phyloP scores from a whole-genome alignment of 495 filamentous ascomycete genomes.

The Neurospora terricola region DNA sequence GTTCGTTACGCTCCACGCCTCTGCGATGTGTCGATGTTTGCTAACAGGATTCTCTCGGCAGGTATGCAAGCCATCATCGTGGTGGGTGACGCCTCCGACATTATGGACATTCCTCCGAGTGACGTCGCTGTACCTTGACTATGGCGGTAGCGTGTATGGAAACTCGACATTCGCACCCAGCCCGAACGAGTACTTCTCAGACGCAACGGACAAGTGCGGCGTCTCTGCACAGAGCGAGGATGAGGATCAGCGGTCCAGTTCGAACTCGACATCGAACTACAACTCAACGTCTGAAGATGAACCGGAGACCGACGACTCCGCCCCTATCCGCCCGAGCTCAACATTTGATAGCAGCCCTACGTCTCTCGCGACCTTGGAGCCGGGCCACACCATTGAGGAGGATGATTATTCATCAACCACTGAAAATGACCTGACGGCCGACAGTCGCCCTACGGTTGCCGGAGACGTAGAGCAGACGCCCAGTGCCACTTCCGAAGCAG shows the following conservation, averaged over 20 bases:
- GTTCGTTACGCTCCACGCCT: neutral
- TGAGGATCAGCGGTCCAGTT: neutral
- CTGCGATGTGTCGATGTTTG: neutral
- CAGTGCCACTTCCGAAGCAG: too few relatives aligned
- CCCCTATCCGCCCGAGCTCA: neutral
- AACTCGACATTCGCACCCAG: slow-evolving; percentile 31
- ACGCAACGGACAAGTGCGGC: slow-evolving; percentile 9
- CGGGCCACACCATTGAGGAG: neutral
- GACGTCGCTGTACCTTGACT: slow-evolving; percentile 36
- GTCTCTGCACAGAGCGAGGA: neutral
- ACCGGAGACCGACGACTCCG: neutral
- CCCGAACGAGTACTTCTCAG: slow-evolving; percentile 15
- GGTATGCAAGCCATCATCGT: slow-evolving; percentile 45
- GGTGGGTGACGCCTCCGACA: slow-evolving; percentile 36
- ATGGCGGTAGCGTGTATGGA: slow-evolving; percentile 42
- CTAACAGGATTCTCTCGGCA: slow-evolving; percentile 5
- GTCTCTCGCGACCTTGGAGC: neutral
- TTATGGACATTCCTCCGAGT: slow-evolving; percentile 20
- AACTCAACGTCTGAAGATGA: neutral
- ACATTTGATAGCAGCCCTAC: neutral
- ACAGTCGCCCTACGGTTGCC: neutral
- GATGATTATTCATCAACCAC: neutral
- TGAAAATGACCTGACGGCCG: neutral
- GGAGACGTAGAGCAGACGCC: too few relatives aligned
- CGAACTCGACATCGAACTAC: neutral